A percentile compares a stretch with the other conserved stretches of the same genome.
These are phyloP conservation scores for Paramecium primaurelia DNA, from an alignment of 73 alveolate species.

Conservation along the genomic window DNA sequence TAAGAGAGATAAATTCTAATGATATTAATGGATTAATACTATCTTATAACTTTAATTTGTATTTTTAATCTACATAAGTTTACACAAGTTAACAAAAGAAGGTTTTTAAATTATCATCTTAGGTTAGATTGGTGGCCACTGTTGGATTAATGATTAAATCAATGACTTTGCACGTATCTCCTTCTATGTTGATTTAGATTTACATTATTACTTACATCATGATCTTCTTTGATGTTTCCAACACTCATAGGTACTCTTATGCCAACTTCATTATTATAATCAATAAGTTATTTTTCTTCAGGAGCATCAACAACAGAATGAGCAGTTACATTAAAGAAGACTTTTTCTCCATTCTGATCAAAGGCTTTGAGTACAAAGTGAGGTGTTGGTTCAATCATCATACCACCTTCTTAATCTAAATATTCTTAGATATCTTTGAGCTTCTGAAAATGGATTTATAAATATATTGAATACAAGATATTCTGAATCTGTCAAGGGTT, in stretches of 20 bases:
- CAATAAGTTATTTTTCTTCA: constrained; percentile 57
- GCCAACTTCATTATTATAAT: constrained; percentile 57
- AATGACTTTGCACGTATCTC: constrained; percentile 62
- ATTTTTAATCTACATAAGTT: constrained; percentile 51
- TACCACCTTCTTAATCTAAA: constrained; percentile 67
- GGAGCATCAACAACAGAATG: constrained; percentile 65
- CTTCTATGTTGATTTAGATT: constrained; percentile 27
- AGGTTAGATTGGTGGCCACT: constrained; percentile 49
- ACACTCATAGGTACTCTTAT: constrained; percentile 69
- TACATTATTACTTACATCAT: constrained; percentile 58
- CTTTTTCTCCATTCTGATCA: constrained; percentile 63
- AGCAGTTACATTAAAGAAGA: constrained; percentile 55
- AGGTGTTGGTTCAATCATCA: constrained; percentile 57
- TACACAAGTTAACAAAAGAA: constrained; percentile 47
- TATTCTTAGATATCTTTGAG: constrained; percentile 41
- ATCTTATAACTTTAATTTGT: constrained; percentile 49
- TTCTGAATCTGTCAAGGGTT: constrained; percentile 5
- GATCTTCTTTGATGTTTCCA: constrained; percentile 62
- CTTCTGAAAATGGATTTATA: neutral
- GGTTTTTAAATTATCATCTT: constrained; percentile 47
- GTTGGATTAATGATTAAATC: constrained; percentile 63
- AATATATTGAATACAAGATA: neutral
- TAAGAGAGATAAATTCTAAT: constrained; percentile 49
- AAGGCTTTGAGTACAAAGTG: constrained; percentile 56
- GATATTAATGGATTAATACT: neutral